Conservation (phyloP, 2,329 filamentous ascomycete species). For the Neoarthrinium moseri region DNA sequence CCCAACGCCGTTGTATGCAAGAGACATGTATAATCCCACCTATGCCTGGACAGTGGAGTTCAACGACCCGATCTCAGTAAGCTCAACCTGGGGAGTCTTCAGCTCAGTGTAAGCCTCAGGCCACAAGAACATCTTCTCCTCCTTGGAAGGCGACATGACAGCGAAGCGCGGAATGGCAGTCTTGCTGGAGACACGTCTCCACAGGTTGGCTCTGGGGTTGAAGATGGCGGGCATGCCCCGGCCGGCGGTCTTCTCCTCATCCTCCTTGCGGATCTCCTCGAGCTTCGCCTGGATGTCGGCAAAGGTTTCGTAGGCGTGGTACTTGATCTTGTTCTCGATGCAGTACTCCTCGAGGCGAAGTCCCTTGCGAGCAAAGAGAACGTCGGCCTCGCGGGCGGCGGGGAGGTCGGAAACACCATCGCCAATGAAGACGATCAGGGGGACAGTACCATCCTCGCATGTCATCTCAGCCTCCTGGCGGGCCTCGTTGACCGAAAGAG, state of each 20-base stretch:
- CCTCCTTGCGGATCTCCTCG: constrained; percentile 54
- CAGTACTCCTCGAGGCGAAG: constrained; percentile 67
- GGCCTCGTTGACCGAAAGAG: constrained; percentile 61
- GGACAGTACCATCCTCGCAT: constrained; percentile 60
- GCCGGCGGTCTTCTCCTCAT: constrained; percentile 60
- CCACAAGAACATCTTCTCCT: constrained; percentile 64
- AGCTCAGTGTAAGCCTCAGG: constrained; percentile 55
- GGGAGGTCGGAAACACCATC: constrained; percentile 68
- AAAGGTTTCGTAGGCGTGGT: constrained; percentile 65
- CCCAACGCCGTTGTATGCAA: background rate
- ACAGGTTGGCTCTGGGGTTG: constrained; percentile 68
- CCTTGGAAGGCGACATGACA: constrained; percentile 41
- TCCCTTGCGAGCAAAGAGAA: constrained; percentile 66
- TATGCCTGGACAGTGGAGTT: constrained; percentile 10
- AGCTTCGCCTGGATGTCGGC: constrained; percentile 63
- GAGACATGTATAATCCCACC: background rate
- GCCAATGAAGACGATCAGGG: constrained; percentile 68
- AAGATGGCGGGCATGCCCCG: constrained; percentile 58
- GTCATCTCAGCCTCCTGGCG: constrained; percentile 51
- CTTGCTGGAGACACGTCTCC: constrained; percentile 61
- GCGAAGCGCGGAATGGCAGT: constrained; percentile 41
- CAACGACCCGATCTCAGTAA: constrained; percentile 11
- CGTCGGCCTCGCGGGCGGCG: constrained; percentile 64
- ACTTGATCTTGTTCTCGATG: constrained; percentile 57
- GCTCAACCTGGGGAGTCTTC: constrained; percentile 28